Conservation (phyloP, 2,329 filamentous ascomycete genomes). For the Gnomoniopsis sp. region DNA sequence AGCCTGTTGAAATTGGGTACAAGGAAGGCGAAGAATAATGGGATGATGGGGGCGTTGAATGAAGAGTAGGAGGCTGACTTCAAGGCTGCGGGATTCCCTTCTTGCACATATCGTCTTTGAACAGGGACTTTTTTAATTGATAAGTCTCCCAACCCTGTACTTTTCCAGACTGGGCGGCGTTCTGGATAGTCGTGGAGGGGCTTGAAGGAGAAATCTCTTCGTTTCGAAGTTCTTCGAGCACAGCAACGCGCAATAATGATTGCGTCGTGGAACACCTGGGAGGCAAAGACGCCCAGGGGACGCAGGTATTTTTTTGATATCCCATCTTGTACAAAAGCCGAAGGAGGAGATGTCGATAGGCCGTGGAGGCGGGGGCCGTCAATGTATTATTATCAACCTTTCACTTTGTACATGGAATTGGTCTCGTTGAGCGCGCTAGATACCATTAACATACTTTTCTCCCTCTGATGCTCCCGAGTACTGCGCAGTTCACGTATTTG, state of each 20-base stretch:
- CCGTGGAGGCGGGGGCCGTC: neutral
- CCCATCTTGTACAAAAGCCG: neutral
- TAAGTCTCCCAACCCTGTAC: neutral
- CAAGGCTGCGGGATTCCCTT: neutral
- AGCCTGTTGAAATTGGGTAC: conserved; percentile 74
- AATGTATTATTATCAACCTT: neutral
- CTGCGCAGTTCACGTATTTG: too few relatives aligned
- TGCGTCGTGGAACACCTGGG: neutral
- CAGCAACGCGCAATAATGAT: too few relatives aligned
- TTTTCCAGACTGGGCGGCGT: neutral
- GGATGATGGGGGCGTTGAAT: conserved; percentile 51
- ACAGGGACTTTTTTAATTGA: too few relatives aligned
- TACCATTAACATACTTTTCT: neutral
- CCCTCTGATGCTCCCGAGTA: too few relatives aligned
- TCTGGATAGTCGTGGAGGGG: neutral
- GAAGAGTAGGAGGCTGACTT: conserved; percentile 44
- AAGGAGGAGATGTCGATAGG: neutral
- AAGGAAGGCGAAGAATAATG: conserved; percentile 57
- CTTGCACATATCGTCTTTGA: neutral
- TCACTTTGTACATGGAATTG: neutral
- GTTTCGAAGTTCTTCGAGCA: too few relatives aligned
- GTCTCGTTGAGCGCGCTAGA: neutral
- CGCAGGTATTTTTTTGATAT: neutral
- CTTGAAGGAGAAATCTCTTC: too few relatives aligned
- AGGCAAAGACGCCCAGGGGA: neutral